A percentile compares a stretch with the other conserved stretches of the same genome.
Evolutionary conservation across 441 rosid species (phyloP).

Genomic region (Brassica hybrid): DNA sequence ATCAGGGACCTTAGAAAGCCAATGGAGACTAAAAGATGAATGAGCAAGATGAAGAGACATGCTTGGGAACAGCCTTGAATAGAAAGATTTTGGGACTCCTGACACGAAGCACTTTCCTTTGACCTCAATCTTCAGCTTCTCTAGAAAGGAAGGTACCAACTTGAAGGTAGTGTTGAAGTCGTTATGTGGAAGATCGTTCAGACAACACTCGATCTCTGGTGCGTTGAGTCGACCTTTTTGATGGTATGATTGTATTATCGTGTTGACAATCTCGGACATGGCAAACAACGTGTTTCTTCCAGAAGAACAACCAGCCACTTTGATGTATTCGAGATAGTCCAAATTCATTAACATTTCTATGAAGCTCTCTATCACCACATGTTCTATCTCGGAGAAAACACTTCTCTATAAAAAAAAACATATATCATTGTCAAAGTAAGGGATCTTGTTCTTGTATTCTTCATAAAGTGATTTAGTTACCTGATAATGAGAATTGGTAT

Average conservation of each 20-base stretch:
- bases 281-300: constrained; percentile 30
- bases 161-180: constrained; percentile 56
- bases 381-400: neutral
- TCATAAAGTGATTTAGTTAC: constrained; percentile 1
- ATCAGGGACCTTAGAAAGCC: constrained; percentile 50
- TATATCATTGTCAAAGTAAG: too few species aligned
- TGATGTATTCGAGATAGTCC: constrained; percentile 1
- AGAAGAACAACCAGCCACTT: constrained; percentile 37
- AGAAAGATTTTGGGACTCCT: constrained; percentile 54
- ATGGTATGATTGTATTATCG: constrained; percentile 9
- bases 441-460: neutral
- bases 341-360: constrained; percentile 1
- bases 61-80: constrained; percentile 47
- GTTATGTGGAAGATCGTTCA: constrained; percentile 55
- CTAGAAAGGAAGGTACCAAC: constrained; percentile 33
- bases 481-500: constrained; percentile 33
- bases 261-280: constrained; percentile 29
- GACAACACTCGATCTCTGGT: neutral
- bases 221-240: constrained; percentile 7
- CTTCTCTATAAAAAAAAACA: neutral
- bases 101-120: constrained; percentile 35
- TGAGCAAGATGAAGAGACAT: constrained; percentile 46
- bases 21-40: constrained; percentile 50
- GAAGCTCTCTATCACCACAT: neutral
- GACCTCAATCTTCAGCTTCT: constrained; percentile 1